Percentiles rank a stretch among this genome's conserved stretches.
Conservation (phyloP, 805 yeast species). For the Kodamaea leandrae region DNA sequence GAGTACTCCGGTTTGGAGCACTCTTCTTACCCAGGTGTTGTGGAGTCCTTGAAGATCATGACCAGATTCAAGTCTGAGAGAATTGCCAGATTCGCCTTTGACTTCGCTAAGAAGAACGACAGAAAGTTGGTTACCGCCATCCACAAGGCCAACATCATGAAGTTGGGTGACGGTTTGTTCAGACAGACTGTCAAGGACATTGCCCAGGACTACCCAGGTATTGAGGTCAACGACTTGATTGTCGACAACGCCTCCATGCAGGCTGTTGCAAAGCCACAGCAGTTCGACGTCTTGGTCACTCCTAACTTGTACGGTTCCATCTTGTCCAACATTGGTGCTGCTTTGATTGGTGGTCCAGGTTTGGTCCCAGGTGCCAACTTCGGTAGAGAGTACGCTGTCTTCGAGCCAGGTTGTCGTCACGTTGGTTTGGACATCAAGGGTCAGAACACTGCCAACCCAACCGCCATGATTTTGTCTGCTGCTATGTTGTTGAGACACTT, state of each 20-base stretch:
- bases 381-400: conserved; percentile 96
- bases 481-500: conserved; percentile 92
- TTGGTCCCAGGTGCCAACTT: conserved; percentile 97
- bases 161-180: conserved; percentile 96
- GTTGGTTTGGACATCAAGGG: conserved; percentile 97
- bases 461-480: conserved; percentile 93
- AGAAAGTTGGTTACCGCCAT: conserved; percentile 93
- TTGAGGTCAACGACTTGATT: conserved; percentile 85
- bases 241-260: conserved; percentile 99
- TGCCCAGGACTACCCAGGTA: conserved; percentile 78
- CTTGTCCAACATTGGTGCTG: conserved; percentile 97
- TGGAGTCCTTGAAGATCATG: conserved; percentile 92
- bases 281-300: conserved; percentile 95
- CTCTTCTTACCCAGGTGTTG: conserved; percentile 96
- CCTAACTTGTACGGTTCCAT: conserved; percentile 98
- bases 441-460: conserved; percentile 94
- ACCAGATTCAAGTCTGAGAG: conserved; percentile 94
- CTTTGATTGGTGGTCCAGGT: conserved; percentile 96
- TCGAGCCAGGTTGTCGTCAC: conserved; percentile 99
- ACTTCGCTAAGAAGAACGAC: conserved; percentile 88
- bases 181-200: conserved; percentile 89
- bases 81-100: conserved; percentile 95
- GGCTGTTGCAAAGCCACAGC: conserved; percentile 97
- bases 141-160: conserved; percentile 99
- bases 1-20: conserved; percentile 98